Conservation (phyloP, 805 yeast genomes). For the Saccharomycopsis fermentans region DNA sequence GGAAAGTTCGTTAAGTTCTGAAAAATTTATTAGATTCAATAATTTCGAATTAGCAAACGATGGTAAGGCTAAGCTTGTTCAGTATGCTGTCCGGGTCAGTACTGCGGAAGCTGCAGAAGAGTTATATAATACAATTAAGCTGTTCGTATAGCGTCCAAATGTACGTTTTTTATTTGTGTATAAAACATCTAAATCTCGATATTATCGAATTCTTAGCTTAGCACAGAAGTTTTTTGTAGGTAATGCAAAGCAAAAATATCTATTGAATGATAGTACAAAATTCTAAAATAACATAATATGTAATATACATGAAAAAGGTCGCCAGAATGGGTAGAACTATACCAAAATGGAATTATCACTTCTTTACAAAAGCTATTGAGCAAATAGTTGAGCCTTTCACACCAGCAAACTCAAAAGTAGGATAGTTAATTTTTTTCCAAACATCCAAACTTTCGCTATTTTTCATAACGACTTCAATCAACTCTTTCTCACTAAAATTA, state of each 20-base stretch:
- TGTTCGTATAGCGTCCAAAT: conserved; percentile 8
- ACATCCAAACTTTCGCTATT: conserved; percentile 35
- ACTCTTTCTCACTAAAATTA: conserved; percentile 80
- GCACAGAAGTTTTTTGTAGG: background rate
- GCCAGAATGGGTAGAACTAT: background rate
- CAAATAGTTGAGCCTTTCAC: conserved; percentile 80
- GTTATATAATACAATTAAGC: conserved; percentile 41
- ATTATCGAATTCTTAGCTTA: background rate
- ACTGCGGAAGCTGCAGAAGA: conserved; percentile 49
- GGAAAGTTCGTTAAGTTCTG: conserved; percentile 75
- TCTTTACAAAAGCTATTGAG: conserved; percentile 64
- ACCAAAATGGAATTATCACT: background rate
- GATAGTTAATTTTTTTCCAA: conserved; percentile 66
- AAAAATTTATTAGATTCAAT: conserved; percentile 70
- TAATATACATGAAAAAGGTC: too few relatives aligned
- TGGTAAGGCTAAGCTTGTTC: conserved; percentile 42
- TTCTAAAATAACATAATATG: too few relatives aligned
- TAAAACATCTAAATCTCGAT: background rate
- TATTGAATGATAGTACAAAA: too few relatives aligned
- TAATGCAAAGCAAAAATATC: too few relatives aligned
- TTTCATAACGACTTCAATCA: conserved; percentile 40
- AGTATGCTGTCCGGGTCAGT: conserved; percentile 71
- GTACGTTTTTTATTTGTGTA: background rate
- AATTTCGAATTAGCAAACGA: conserved; percentile 35
- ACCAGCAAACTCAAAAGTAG: conserved; percentile 84